Evolutionary conservation across 176 grass and related monocot genomes (phyloP).

Genomic region (Juncus inflexus): DNA sequence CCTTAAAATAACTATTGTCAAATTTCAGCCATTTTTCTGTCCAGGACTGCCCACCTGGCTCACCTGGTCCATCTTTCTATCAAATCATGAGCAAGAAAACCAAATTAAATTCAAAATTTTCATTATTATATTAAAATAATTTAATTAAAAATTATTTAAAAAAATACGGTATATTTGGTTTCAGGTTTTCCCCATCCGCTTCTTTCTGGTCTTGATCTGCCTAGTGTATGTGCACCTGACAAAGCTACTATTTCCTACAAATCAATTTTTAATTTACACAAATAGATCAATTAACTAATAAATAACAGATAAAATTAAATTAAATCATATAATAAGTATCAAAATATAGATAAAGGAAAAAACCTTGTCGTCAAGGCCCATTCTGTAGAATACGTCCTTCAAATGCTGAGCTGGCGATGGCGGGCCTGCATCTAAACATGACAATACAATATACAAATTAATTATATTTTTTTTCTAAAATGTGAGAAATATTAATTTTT

Average conservation of each 20-base stretch:
- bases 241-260: slow-evolving; percentile 91
- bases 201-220: slow-evolving; percentile 78
- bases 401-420: slow-evolving; percentile 79
- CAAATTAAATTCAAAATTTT: slow-evolving; percentile 4
- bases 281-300: slow-evolving; percentile 4
- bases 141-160: slow-evolving; percentile 10
- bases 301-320: slow-evolving; percentile 3
- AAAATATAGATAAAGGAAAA: slow-evolving; percentile 12
- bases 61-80: slow-evolving; percentile 95
- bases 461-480: slow-evolving; percentile 3
- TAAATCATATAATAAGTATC: neutral
- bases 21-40: slow-evolving; percentile 89
- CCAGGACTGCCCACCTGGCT: slow-evolving; percentile 98
- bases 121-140: neutral
- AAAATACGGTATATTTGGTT: slow-evolving; percentile 90
- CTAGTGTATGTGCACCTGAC: slow-evolving; percentile 97
- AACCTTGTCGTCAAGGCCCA: slow-evolving; percentile 93
- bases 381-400: slow-evolving; percentile 91
- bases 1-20: slow-evolving; percentile 95
- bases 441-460: slow-evolving; percentile 11
- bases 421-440: slow-evolving; percentile 68
- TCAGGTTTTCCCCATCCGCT: slow-evolving; percentile 99
- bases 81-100: neutral
- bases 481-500: neutral
- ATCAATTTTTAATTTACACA: slow-evolving; percentile 28